Conservation (phyloP, 23 red algal species). For the Chondrus crispus region DNA sequence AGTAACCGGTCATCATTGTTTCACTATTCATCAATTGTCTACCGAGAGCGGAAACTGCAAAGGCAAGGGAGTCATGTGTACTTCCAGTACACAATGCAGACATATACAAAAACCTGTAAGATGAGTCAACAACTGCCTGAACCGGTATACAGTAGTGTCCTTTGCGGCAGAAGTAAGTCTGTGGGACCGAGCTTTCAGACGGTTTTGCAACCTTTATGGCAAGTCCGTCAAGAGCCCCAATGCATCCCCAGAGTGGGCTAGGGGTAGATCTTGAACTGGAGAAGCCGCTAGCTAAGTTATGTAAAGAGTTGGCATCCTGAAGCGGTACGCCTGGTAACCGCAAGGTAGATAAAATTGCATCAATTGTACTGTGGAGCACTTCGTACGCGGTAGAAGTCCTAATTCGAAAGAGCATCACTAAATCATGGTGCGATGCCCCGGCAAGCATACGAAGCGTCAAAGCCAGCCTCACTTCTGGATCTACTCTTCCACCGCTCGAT, state of each 20-base stretch:
- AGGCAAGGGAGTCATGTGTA: constrained; percentile 7
- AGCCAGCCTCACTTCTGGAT: not conserved
- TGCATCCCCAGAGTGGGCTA: not conserved
- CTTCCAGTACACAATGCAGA: not conserved
- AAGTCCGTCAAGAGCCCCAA: constrained; percentile 10
- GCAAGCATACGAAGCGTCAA: not conserved
- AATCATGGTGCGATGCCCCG: not conserved
- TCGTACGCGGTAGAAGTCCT: constrained; percentile 17
- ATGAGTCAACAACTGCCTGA: constrained; percentile 10
- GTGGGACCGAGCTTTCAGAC: not conserved
- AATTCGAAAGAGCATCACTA: not conserved
- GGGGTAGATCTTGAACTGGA: not conserved
- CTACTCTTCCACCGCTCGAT: not conserved
- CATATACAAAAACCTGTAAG: not conserved
- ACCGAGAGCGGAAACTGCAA: not conserved
- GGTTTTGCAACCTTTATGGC: not conserved
- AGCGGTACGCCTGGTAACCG: not conserved
- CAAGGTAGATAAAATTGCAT: not conserved
- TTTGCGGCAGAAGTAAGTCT: not conserved
- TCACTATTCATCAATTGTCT: not conserved
- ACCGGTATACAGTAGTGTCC: not conserved
- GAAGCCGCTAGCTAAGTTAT: not conserved
- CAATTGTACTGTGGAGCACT: not conserved
- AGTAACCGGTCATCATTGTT: not conserved
- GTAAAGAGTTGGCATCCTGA: not conserved